Evolutionary conservation across 148 eudicot species (phyloP), one percentile per base, ranked within the genome.

Genomic region (Rhododendron henanense): DNA sequence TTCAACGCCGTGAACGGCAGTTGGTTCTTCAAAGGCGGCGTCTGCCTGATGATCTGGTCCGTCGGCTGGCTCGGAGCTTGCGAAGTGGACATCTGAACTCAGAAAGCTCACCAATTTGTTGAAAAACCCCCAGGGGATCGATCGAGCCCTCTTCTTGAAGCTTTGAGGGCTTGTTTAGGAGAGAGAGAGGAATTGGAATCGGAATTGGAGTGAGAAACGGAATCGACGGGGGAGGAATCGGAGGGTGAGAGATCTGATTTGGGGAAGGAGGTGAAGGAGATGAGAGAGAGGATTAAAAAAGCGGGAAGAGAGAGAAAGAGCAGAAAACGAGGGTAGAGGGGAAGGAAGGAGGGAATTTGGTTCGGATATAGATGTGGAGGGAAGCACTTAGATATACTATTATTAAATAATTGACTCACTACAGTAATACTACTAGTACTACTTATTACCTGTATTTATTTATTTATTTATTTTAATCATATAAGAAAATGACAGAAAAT

Each of bases 351-450:
- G 96, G 98, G 94, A 95, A 93, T 95, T 94, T 92, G 95, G 94
- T 95, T 95, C 93, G 94, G 98, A 94, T 95, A 91, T 88, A 85
- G 92, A 91, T 94, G 94, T 95, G 98, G 98, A 95, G 98, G 96
- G 98, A 95, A 94, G 89, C 84, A 85, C 85, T 74, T 79, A 37
- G 18, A 44, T 53, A 33, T 55, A 76, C 39, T 25, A 71, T 31
- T 71, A 71, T 71, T 71, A 31, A 71, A 71, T 10, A 25, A 71
- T 69, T 71, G 76, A 71, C 76, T 71, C 76, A 13, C 39, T 71
- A 67, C 73, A n/a, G 14, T 67, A n/a, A 67, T 0, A 67, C 73
- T 0, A 67, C 73, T 8, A 4, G 3, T 10, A 3, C 10, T 19
- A 1, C 31, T 55, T 18, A 3, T 21, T 59, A 59, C 65, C n/a